Conservation (phyloP, 2,329 filamentous ascomycete genomes). For the Fusarium caatingaense region DNA sequence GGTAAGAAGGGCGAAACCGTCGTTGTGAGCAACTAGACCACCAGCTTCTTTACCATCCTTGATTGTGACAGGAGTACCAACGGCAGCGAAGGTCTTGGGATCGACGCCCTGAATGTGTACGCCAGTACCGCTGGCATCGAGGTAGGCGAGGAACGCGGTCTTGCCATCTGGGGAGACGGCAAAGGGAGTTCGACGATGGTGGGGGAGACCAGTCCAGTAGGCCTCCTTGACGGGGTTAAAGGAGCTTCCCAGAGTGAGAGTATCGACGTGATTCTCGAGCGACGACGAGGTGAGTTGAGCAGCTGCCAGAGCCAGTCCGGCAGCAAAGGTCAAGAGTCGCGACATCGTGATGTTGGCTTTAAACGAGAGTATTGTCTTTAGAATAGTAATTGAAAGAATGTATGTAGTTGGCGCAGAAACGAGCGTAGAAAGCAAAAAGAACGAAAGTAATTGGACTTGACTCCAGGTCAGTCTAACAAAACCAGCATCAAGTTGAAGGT, state of each 20-base stretch:
- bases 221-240: conserved; percentile 69
- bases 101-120: conserved; percentile 69
- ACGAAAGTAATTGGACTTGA: conserved; percentile 41
- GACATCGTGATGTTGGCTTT: conserved; percentile 33
- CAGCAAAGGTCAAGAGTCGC: conserved; percentile 42
- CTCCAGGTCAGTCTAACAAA: conserved; percentile 41
- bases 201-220: conserved; percentile 71
- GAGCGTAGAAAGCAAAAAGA: conserved; percentile 39
- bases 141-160: conserved; percentile 69
- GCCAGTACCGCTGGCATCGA: conserved; percentile 65
- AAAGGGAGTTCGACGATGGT: conserved; percentile 72
- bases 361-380: conserved; percentile 14
- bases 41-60: conserved; percentile 68
- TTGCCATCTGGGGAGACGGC: conserved; percentile 70
- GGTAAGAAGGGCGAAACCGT: conserved; percentile 72
- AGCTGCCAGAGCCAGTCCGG: conserved; percentile 45
- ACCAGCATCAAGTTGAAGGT: conserved; percentile 35
- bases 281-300: conserved; percentile 44
- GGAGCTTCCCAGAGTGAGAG: conserved; percentile 59
- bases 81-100: conserved; percentile 64
- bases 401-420: conserved; percentile 32
- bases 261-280: conserved; percentile 51
- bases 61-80: conserved; percentile 63
- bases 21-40: conserved; percentile 71
- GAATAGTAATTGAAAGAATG: conserved; percentile 22